phyloP scores from a whole-genome alignment of 2,329 filamentous ascomycete species.

The Epichloe brachyelytri region DNA sequence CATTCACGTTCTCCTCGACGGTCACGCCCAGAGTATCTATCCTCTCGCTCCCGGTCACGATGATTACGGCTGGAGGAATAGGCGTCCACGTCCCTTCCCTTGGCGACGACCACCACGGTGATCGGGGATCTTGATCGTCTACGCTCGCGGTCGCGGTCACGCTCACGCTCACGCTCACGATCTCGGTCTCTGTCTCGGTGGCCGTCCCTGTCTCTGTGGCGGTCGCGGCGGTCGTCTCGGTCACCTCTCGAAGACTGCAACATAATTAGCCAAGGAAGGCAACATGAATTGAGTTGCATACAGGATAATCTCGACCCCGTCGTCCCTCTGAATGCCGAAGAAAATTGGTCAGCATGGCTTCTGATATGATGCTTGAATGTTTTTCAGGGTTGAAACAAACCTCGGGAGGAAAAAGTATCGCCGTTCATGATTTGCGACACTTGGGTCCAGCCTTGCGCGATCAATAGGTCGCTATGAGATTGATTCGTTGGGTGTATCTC shows the following conservation, averaged over 20 bases:
- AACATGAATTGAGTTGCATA: constrained; percentile 21
- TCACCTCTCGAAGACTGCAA: constrained; percentile 18
- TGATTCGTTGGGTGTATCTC: constrained; percentile 1
- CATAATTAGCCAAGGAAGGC: constrained; percentile 9
- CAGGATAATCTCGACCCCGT: constrained; percentile 42
- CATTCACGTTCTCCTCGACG: constrained; percentile 60
- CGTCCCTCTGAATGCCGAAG: constrained; percentile 29
- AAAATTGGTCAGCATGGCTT: constrained; percentile 7
- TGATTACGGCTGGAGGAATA: constrained; percentile 92
- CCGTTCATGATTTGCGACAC: constrained; percentile 57
- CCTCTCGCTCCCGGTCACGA: constrained; percentile 84
- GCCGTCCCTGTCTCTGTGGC: constrained; percentile 46
- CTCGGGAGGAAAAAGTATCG: constrained; percentile 66
- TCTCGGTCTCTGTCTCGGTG: constrained; percentile 58
- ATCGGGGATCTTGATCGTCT: constrained; percentile 77
- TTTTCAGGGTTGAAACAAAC: constrained; percentile 15
- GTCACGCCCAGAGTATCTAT: constrained; percentile 66
- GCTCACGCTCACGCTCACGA: constrained; percentile 28
- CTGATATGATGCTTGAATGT: neutral
- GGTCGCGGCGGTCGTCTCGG: constrained; percentile 18
- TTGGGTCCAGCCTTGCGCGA: constrained; percentile 6
- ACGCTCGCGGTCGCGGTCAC: constrained; percentile 40
- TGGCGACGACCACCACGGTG: constrained; percentile 49
- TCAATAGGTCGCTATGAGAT: constrained; percentile 4
- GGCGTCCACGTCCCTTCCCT: constrained; percentile 69